A percentile compares a stretch with the other conserved stretches of the same genome.
Conservation (phyloP, 345 rosid species). For the Zanthoxylum bungeanum region DNA sequence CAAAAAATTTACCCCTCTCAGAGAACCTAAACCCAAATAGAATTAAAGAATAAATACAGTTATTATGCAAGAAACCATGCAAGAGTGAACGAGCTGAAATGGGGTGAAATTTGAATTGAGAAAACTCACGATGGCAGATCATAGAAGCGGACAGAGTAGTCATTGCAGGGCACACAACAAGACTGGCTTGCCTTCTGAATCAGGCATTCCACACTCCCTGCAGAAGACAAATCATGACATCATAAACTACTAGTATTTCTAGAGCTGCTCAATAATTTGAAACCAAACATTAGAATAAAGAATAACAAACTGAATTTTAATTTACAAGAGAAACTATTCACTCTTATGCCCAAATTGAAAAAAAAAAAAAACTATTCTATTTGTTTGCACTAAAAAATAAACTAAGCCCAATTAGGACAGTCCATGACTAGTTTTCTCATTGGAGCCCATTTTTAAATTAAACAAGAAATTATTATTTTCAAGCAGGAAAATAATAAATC, state of each 20-base stretch:
- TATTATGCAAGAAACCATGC: background rate
- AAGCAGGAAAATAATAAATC: no score
- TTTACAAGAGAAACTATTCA: background rate
- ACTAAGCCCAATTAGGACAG: no score
- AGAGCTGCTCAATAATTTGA: background rate
- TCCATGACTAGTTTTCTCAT: no score
- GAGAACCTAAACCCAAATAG: constrained; percentile 48
- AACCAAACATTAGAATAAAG: background rate
- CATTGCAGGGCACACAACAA: constrained; percentile 81
- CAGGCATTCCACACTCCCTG: constrained; percentile 93
- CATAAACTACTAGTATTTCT: background rate
- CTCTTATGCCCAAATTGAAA: background rate
- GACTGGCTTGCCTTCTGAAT: constrained; percentile 77
- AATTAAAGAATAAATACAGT: background rate
- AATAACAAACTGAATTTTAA: background rate
- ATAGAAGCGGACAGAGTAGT: constrained; percentile 58
- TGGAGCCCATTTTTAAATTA: no score
- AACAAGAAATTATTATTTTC: no score
- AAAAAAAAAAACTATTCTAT: background rate
- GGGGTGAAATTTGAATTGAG: background rate
- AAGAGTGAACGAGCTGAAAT: no score
- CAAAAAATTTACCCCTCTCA: constrained; percentile 84
- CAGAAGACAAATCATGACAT: constrained; percentile 16
- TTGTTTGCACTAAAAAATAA: no score
- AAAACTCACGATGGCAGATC: constrained; percentile 94